Conservation (phyloP, 2,329 filamentous ascomycete genomes). For the Domatiomyces globalis region DNA sequence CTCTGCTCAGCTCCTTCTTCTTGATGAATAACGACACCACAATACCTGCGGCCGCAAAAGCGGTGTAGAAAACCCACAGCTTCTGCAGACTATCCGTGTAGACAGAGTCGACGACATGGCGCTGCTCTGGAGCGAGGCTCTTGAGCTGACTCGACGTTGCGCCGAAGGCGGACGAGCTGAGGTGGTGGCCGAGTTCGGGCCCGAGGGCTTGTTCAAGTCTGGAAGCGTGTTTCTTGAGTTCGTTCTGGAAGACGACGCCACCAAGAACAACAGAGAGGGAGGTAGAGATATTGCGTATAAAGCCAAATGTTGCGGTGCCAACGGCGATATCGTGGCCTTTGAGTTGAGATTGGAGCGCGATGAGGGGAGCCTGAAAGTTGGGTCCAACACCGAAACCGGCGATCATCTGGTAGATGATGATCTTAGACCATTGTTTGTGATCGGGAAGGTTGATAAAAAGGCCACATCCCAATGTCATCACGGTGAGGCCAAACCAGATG, state of each 20-base stretch:
- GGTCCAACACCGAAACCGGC: slow-evolving; percentile 48
- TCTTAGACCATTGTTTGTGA: slow-evolving; percentile 38
- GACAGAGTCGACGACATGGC: slow-evolving; percentile 19
- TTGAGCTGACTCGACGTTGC: slow-evolving; percentile 23
- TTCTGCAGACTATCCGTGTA: slow-evolving; percentile 25
- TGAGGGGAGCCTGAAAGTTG: slow-evolving; percentile 48
- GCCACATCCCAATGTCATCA: slow-evolving; percentile 53
- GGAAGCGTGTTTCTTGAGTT: slow-evolving; percentile 22
- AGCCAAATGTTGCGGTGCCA: slow-evolving; percentile 43
- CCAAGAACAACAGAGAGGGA: slow-evolving; percentile 42
- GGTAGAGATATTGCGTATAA: slow-evolving; percentile 39
- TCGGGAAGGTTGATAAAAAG: slow-evolving; percentile 45
- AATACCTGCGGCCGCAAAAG: slow-evolving; percentile 19
- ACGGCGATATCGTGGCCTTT: slow-evolving; percentile 45
- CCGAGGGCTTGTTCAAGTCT: slow-evolving; percentile 21
- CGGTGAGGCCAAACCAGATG: slow-evolving; percentile 44
- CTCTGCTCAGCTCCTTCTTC: slow-evolving; percentile 24
- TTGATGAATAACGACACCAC: slow-evolving; percentile 21
- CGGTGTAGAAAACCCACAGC: slow-evolving; percentile 32
- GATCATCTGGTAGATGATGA: slow-evolving; percentile 44
- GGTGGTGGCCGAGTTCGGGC: slow-evolving; percentile 19
- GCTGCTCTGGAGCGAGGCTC: slow-evolving; percentile 20
- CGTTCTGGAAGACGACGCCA: slow-evolving; percentile 32
- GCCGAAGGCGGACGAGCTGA: slow-evolving; percentile 25
- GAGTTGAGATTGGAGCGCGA: slow-evolving; percentile 51